Evolutionary conservation across 139 green algal species (phyloP).

Genomic region (Spirogloea muscicola): DNA sequence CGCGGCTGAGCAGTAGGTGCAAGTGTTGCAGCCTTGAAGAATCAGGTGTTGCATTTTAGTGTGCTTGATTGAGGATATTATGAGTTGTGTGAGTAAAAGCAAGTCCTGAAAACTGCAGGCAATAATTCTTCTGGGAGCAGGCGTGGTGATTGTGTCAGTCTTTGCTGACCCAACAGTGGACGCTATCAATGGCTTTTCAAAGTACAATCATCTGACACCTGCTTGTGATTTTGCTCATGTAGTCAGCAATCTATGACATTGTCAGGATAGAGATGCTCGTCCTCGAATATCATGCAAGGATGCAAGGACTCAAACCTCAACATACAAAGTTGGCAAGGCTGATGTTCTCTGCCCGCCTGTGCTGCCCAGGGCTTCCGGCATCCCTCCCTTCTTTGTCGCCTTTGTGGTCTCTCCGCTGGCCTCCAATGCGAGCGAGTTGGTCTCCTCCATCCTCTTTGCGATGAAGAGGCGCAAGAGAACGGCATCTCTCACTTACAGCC

Average conservation of each 20-base stretch:
- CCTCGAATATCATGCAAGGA: neutral
- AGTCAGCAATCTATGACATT: neutral
- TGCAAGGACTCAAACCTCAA: neutral
- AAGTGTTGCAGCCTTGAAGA: no score
- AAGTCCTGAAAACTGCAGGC: no score
- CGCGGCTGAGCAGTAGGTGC: no score
- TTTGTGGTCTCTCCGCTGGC: conserved; percentile 63
- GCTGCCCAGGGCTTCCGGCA: conserved; percentile 20
- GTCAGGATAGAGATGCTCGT: neutral
- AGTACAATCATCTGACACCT: neutral
- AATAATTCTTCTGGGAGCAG: neutral
- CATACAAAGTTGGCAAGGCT: neutral
- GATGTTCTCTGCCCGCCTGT: no score
- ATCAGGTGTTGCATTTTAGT: no score
- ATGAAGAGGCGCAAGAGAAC: conserved; percentile 41
- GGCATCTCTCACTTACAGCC: conserved; percentile 57
- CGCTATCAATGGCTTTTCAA: conserved; percentile 30
- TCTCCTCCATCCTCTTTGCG: conserved; percentile 62
- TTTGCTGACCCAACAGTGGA: conserved; percentile 50
- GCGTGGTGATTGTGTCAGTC: conserved; percentile 22
- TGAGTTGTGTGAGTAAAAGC: no score
- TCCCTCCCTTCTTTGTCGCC: conserved; percentile 59
- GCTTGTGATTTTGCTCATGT: neutral
- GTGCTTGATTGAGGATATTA: no score
- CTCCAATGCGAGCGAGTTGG: conserved; percentile 63